Conservation (phyloP, 2,329 filamentous ascomycete genomes). For the Venturia nashicola region DNA sequence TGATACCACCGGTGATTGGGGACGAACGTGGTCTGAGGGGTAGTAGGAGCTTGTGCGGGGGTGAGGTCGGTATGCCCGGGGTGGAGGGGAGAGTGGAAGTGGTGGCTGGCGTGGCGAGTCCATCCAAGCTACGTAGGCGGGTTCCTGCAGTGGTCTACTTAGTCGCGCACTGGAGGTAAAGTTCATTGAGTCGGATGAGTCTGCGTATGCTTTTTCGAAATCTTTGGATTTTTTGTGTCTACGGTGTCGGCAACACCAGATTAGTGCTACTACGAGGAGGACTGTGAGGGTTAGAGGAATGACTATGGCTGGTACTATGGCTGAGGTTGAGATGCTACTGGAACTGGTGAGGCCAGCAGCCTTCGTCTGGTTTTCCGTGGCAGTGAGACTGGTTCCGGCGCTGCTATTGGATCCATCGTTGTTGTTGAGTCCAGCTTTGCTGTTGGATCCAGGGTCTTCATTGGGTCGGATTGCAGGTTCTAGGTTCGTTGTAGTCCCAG, state of each 20-base stretch:
- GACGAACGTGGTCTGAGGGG: background rate
- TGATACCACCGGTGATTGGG: background rate
- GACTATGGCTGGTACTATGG: background rate
- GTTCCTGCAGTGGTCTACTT: background rate
- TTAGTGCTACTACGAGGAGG: background rate
- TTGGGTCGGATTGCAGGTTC: background rate
- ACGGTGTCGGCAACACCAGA: background rate
- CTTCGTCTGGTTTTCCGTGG: background rate
- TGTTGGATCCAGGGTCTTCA: background rate
- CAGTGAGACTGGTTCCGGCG: no score
- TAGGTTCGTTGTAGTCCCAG: background rate
- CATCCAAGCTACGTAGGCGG: background rate
- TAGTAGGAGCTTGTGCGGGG: background rate
- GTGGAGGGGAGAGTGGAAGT: background rate
- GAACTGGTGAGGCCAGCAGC: background rate
- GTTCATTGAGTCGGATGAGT: background rate
- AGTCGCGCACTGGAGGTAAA: background rate
- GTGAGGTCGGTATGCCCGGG: background rate
- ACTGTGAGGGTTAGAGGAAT: background rate
- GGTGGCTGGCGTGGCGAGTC: background rate
- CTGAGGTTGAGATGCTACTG: background rate
- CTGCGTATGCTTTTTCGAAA: background rate
- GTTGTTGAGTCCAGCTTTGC: no score
- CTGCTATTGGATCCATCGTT: no score
- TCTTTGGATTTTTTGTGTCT: background rate